Evolutionary conservation across 2,329 filamentous ascomycete genomes (phyloP).

Genomic region (Diaporthe capsici): DNA sequence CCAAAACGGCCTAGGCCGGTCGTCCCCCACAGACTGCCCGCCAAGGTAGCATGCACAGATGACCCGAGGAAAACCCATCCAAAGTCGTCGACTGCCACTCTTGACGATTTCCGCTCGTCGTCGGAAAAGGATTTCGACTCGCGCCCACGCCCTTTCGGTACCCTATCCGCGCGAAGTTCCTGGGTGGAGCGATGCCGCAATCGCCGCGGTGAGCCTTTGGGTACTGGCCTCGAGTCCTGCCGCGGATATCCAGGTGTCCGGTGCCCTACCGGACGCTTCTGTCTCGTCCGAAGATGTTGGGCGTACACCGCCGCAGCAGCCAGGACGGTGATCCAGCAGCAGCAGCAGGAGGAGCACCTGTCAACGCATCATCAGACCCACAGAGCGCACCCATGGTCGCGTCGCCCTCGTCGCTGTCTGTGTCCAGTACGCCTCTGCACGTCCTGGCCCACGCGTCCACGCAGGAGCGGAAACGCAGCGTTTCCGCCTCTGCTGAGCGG

Average conservation of each 20-base stretch:
- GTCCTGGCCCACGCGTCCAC: slow-evolving; percentile 26
- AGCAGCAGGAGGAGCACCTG: not conserved
- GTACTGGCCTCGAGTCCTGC: not conserved
- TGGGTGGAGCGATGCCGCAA: slow-evolving; percentile 7
- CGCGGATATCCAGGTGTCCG: not conserved
- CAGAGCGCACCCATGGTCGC: slow-evolving; percentile 18
- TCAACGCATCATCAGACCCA: slow-evolving; percentile 7
- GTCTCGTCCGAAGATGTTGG: slow-evolving; percentile 22
- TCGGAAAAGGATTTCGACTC: slow-evolving; percentile 25
- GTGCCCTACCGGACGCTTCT: no score
- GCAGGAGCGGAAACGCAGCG: slow-evolving; percentile 30
- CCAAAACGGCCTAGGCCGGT: slow-evolving; percentile 1
- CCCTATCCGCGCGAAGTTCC: not conserved
- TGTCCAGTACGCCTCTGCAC: slow-evolving; percentile 27
- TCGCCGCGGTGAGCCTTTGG: not conserved
- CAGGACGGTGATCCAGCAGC: slow-evolving; percentile 4
- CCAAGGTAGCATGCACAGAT: slow-evolving; percentile 13
- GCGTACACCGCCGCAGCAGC: slow-evolving; percentile 24
- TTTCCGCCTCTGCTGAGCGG: slow-evolving; percentile 22
- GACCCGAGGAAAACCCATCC: slow-evolving; percentile 24
- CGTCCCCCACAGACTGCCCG: not conserved
- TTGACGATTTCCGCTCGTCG: slow-evolving; percentile 19
- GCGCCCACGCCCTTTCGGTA: not conserved
- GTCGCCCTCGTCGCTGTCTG: slow-evolving; percentile 21
- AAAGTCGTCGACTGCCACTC: slow-evolving; percentile 14